Base-by-base conservation (phyloP, 768 basidiomycete species). In the Boletus reticuloceps region DNA sequence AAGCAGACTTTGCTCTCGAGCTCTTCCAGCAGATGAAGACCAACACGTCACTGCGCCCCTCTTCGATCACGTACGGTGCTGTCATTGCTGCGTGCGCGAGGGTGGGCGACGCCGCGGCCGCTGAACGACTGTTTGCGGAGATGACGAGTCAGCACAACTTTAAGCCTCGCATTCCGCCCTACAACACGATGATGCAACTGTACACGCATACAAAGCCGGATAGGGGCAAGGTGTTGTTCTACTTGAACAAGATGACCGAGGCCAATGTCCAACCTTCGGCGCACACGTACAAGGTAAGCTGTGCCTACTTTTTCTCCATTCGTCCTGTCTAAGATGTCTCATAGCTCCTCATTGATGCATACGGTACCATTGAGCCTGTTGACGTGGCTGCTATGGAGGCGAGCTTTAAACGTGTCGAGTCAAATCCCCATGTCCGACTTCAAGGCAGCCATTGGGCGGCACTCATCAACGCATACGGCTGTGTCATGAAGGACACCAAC, bases 151-250 rank as follows among this genome's bases (percentile, higher is more conserved):
- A 83, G 55, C 76, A 72, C 36, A 88, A 86, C 61, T 98, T 94
- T 79, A 88, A 80, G 73, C 88, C 95, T 10, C 80, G 94, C 8
- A 86, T 97, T 1, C 97, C 96, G 19, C 96, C 96, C 1, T 99
- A 86, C 79, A 99, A 99, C 75, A 94, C 89, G 34, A 97, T 99
- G 94, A 98, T 99, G 83, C 97, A 99, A 70, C 78, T 96, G 63
- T 94, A 93, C 73, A 87, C 89, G 47, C 84, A 87, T 52, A 94
- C 89, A n/a, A 91, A 89, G 69, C 96, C 94, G 2, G 87, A 91
- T 58, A 83, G 94, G 50, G 80, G 80, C 27, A 81, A 85, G 45
- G 90, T 88, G 17, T 72, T 98, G 27, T 77, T 81, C 62, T 98
- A 86, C 69, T 89, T 89, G 69, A 67, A 88, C 46, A 77, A 82